Evolutionary conservation across 352 stramenopile species (phyloP), one percentile per base, ranked within the genome.

Genomic region (Pythium volutum): DNA sequence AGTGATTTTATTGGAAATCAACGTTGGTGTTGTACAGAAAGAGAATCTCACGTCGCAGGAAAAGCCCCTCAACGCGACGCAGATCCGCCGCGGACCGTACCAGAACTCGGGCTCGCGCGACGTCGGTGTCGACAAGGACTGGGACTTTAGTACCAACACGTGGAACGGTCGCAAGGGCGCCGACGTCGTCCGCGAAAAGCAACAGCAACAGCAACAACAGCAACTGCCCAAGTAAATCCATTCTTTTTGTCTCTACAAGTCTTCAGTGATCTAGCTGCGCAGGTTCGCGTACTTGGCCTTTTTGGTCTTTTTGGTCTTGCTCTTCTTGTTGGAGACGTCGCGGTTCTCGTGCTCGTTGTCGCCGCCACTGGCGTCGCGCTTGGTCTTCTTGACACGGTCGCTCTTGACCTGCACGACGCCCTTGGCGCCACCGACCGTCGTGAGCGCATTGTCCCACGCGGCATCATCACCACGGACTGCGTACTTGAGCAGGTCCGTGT

Each of bases 401-500:
- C 78, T 93, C 70, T 91, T 91, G 45, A 96, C 79, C 62, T 97
- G 87, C 68, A 93, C 79, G 68, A 84, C 71, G 58, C 71, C 77
- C 23, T 79, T 58, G 15, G 69, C 72, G 3, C 61, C 64, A 38
- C 55, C 69, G 39, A 75, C 59, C 25, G 79, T 59, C 25, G 77
- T 67, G n/a, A 89, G 71, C 22, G 81, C 81, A 15, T 69, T 63
- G 48, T 87, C 84, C 94, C 96, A 98, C 59, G 98, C 92, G 14
- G 95, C 81, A 33, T 98, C 94, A 27, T 91, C 93, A 43, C 96
- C 96, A 55, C 92, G 92, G 29, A 98, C 82, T 12, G 89, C 88
- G 69, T 98, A 98, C 72, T 98, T 95, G 77, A 97, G 97, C n/a
- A 99, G 77, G 65, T 98, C 87, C 25, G 87, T 76, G 64, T 92